Base-by-base conservation (phyloP, 164 flowering plant genomes). In the Taxillus chinensis region DNA sequence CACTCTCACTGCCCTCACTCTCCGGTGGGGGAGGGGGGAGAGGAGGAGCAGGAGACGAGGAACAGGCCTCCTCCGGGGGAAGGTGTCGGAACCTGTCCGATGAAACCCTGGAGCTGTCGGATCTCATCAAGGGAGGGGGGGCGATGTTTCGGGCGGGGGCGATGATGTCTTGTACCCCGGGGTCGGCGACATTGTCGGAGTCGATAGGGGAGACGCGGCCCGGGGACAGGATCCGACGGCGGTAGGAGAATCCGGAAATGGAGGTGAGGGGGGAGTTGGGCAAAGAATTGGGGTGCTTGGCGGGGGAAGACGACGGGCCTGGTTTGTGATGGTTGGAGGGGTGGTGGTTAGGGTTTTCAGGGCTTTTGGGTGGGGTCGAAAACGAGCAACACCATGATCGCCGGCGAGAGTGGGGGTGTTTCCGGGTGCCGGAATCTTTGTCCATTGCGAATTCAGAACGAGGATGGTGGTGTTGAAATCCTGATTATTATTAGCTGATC, bases 201-300 rank as follows among this genome's bases (percentile, higher is more conserved):
- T 89, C 92, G 61, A 92, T 87, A 8, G 98, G 98, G 2, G 96
- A 89, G 48, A 92, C 98, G 61, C 98, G 74, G 43, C 96, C 98
- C 5, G 98, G 98, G 5, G 96, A 89, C 63, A 84, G 74, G 71
- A 87, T 89, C 67, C 92, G 77, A 4, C 92, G 83, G 12, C 84
- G 83, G 64, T 81, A 53, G 43, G 73, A 65, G 11, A 77, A 62
- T 45, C 79, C 69, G 57, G 72, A 71, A 63, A 74, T 72, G 66
- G 71, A 64, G 69, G 70, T 78, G 58, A 73, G 84, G n/a, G 93
- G 87, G 9, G 95, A 84, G 62, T 65, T 74, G 7, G 82, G 80
- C 65, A 77, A 62, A 2, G 84, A 75, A 48, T 56, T 60, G 52
- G 57, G 74, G 41, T 43, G 51, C 51, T 48, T 7, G 8, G 67